Percentiles rank a stretch among this genome's conserved stretches.
Conservation (phyloP, 2,329 filamentous ascomycete genomes). For the Davidsoniella virescens region DNA sequence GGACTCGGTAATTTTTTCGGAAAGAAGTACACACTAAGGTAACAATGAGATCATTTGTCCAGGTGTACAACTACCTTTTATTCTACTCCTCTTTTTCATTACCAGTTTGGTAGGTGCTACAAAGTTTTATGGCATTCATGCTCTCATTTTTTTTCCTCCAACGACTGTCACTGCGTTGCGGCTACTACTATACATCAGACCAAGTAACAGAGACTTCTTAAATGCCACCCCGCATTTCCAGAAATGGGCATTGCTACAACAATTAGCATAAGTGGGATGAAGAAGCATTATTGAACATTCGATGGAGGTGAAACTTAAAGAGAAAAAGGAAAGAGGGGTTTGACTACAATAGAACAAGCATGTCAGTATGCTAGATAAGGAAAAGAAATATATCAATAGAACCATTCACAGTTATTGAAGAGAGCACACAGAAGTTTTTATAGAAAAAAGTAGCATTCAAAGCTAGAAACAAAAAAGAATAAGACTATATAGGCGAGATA, state of each 20-base stretch:
- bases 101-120: not conserved
- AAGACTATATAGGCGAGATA: conserved; percentile 1
- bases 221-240: no score
- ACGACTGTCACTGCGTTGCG: no score
- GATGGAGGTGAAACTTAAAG: not conserved
- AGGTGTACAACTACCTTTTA: not conserved
- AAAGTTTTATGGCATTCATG: not conserved
- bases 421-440: not conserved
- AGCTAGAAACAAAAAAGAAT: conserved; percentile 5
- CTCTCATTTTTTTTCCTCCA: not conserved
- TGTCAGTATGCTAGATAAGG: not conserved
- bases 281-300: not conserved
- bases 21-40: no score
- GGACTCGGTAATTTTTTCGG: no score
- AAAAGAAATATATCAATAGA: not conserved
- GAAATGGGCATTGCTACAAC: no score
- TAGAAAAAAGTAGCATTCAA: not conserved
- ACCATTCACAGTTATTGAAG: not conserved
- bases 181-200: no score
- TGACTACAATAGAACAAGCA: not conserved
- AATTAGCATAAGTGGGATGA: no score
- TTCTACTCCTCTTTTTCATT: not conserved
- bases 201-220: no score
- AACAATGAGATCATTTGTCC: not conserved
- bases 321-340: not conserved